phyloP scores from a whole-genome alignment of 1,284 basidiomycete genomes.

The Lignosus rhinocerotis region DNA sequence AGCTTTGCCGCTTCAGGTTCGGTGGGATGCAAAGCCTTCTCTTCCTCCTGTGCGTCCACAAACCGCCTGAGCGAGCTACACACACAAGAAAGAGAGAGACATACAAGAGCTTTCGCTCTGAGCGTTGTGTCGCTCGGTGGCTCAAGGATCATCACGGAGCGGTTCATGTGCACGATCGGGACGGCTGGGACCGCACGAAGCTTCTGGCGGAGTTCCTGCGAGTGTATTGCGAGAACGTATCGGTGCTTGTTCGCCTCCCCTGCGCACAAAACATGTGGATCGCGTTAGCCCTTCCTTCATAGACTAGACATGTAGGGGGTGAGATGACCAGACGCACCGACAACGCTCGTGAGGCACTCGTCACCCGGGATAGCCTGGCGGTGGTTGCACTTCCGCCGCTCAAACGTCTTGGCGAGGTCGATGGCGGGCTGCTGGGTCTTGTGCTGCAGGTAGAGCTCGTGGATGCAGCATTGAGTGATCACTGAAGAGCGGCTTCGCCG shows the following conservation, averaged over 20 bases:
- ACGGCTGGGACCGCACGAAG: slow-evolving; percentile 77
- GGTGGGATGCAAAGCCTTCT: slow-evolving; percentile 49
- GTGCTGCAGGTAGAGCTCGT: slow-evolving; percentile 85
- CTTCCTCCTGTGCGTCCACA: slow-evolving; percentile 48
- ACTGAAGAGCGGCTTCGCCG: slow-evolving; percentile 62
- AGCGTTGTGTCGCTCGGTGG: slow-evolving; percentile 81
- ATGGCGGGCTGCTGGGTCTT: slow-evolving; percentile 69
- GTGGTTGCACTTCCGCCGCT: slow-evolving; percentile 94
- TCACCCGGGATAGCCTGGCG: slow-evolving; percentile 77
- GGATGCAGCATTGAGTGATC: slow-evolving; percentile 96
- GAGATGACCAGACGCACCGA: slow-evolving; percentile 57
- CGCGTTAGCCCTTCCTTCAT: no score
- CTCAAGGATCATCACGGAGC: slow-evolving; percentile 88
- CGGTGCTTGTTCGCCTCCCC: slow-evolving; percentile 89
- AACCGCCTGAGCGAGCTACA: not conserved
- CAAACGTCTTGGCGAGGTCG: slow-evolving; percentile 90
- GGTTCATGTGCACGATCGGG: slow-evolving; percentile 87
- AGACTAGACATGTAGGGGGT: not conserved
- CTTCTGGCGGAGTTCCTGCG: slow-evolving; percentile 61
- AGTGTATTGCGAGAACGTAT: slow-evolving; percentile 85
- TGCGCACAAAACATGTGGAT: slow-evolving; percentile 30
- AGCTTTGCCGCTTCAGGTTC: slow-evolving; percentile 45
- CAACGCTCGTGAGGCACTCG: slow-evolving; percentile 81
- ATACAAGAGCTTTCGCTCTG: slow-evolving; percentile 62
- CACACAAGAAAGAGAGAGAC: slow-evolving; percentile 26